Conservation (phyloP, 257 asterid genomes). For the Forsythia suspensa region DNA sequence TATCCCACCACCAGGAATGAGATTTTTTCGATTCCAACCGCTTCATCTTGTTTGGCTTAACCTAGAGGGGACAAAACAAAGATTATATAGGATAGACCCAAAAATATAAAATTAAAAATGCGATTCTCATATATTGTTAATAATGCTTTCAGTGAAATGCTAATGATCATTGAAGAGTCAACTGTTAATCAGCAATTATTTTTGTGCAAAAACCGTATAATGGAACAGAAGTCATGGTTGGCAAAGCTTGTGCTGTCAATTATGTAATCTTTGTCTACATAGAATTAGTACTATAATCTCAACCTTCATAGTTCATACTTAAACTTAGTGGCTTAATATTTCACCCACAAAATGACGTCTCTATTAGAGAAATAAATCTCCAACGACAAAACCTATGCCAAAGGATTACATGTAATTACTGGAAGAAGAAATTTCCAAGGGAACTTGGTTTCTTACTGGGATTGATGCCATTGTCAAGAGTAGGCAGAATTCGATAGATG, state of each 20-base stretch:
- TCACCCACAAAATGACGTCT: no score
- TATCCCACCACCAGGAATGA: constrained; percentile 94
- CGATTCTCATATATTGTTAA: not conserved
- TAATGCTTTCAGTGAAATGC: not conserved
- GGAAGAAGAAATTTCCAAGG: not conserved
- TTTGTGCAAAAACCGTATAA: no score
- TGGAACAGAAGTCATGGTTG: no score
- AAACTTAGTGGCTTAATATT: no score
- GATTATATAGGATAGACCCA: not conserved
- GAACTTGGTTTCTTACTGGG: constrained; percentile 30
- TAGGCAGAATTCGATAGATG: constrained; percentile 7
- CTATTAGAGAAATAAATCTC: no score
- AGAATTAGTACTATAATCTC: no score
- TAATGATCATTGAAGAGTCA: not conserved
- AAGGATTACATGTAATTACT: not conserved
- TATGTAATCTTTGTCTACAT: no score
- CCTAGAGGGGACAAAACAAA: constrained; percentile 28
- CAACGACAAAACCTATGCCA: not conserved
- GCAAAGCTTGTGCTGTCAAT: no score
- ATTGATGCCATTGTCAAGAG: constrained; percentile 42
- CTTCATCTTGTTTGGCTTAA: constrained; percentile 51
- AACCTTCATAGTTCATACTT: no score
- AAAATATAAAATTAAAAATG: not conserved
- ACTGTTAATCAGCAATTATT: not conserved
- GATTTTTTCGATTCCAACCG: constrained; percentile 64